Evolutionary conservation across 1,284 basidiomycete species (phyloP), one percentile per base, ranked within the genome.

Genomic region (Wolfiporia cocos): DNA sequence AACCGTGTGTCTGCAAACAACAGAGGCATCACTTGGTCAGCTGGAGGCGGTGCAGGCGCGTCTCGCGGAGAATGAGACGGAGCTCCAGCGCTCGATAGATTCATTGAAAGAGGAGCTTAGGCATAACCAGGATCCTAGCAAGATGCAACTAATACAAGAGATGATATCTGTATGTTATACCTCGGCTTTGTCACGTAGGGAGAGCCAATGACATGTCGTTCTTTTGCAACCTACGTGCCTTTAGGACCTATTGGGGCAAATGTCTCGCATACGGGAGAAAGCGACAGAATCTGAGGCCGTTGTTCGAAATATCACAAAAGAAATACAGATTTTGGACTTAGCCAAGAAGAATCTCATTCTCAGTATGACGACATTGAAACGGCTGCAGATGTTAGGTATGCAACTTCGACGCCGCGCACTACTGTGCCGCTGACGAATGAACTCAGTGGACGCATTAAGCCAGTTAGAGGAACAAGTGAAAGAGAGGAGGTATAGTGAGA

Each of bases 211-310:
- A 15, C 12, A 18, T 9, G 32, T 34, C 11, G 7, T 7, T 15
- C 17, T 9, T 15, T 34, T 12, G 11, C 18, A 19, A 19, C 9
- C 17, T 17, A 7, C 10, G 17, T 34, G 17, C 9, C 7, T 23
- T 44, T 46, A 95, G 92, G 91, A 94, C 57, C 74, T 98, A 9
- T 76, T 98, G 43, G 80, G 85, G 22, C 92, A 97, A 67, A 93
- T 97, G 78, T 91, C 87, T 19, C 82, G 85, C 41, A 97, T 98
- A 52, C 78, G 92, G 28, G 92, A 96, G 63, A 95, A 97, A 63
- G 92, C 93, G 0, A 88, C 90, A 0, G 93, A 97, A 62, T 93
- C 92, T 10, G 95, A 99, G 61, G 91, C 90, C 1, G 92, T 97
- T 36, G 96, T 99, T 26, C 78, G 88, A 46, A 83, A 92, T 48